A percentile compares a stretch with the other conserved stretches of the same genome.
Evolutionary conservation across 495 filamentous ascomycete species (phyloP).

Genomic region (Penicillium coffeae): DNA sequence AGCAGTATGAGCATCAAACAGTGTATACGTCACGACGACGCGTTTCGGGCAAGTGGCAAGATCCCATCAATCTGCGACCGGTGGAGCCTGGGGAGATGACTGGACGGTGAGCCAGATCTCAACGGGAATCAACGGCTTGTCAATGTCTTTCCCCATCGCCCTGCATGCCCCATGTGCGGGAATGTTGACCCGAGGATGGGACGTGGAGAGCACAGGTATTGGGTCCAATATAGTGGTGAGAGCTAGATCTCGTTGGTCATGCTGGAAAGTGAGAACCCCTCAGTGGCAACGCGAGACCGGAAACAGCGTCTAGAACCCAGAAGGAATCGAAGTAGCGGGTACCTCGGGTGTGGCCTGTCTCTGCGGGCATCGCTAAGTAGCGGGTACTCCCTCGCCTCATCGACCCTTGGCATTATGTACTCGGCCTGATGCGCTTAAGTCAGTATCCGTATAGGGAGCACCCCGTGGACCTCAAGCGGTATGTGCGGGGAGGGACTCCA

Average conservation of each 20-base stretch:
- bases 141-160: neutral
- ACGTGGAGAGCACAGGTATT: too few relatives aligned
- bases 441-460: too few relatives aligned
- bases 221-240: too few relatives aligned
- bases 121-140: constrained; percentile 21
- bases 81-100: constrained; percentile 14
- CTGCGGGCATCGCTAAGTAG: neutral
- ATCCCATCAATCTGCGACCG: constrained; percentile 20
- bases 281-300: constrained; percentile 3
- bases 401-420: too few relatives aligned
- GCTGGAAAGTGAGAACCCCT: neutral
- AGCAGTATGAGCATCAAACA: neutral
- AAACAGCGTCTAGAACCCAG: neutral
- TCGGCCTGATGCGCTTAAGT: too few relatives aligned
- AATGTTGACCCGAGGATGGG: too few relatives aligned
- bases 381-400: too few relatives aligned
- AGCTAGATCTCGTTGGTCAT: too few relatives aligned
- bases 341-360: neutral
- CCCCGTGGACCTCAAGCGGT: too few relatives aligned
- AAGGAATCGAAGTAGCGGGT: neutral
- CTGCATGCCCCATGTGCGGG: too few relatives aligned
- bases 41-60: constrained; percentile 15
- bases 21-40: constrained; percentile 4
- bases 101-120: constrained; percentile 25
- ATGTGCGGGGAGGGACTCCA: too few relatives aligned